phyloP scores from a whole-genome alignment of 2,329 filamentous ascomycete genomes.

The Pseudogymnoascus sp. region DNA sequence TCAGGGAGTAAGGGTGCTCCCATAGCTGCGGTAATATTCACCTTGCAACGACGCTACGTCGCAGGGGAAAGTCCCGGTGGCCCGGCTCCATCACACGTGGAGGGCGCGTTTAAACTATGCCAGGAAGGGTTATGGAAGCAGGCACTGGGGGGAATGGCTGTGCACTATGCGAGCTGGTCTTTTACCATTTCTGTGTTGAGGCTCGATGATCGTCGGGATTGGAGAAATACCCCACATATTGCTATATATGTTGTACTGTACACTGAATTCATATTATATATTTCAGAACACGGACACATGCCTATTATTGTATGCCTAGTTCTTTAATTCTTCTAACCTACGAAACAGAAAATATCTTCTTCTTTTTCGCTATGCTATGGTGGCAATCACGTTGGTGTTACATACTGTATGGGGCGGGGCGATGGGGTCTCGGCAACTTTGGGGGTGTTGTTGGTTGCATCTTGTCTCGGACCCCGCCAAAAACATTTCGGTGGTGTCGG shows the following conservation, averaged over 20 bases:
- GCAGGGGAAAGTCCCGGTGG: slow-evolving; percentile 1
- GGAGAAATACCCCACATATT: slow-evolving; percentile 4
- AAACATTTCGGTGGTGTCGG: background rate
- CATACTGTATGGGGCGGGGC: background rate
- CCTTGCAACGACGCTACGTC: background rate
- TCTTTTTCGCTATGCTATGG: background rate
- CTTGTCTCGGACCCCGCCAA: background rate
- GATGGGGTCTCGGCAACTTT: background rate
- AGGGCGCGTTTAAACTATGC: background rate
- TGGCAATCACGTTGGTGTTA: background rate
- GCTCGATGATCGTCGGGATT: slow-evolving; percentile 1
- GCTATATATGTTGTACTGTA: slow-evolving; percentile 3
- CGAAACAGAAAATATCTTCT: background rate
- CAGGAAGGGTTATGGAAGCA: background rate
- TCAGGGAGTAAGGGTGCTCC: background rate
- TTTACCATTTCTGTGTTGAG: slow-evolving; percentile 1
- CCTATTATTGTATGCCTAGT: background rate
- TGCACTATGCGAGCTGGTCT: background rate
- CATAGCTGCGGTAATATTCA: background rate
- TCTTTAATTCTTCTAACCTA: background rate
- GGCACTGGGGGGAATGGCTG: background rate
- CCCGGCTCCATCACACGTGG: background rate
- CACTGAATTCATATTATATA: background rate
- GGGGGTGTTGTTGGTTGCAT: background rate
- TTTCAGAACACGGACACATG: background rate